Evolutionary conservation across 768 basidiomycete genomes (phyloP).

Genomic region (Psilocybe tampanensis): DNA sequence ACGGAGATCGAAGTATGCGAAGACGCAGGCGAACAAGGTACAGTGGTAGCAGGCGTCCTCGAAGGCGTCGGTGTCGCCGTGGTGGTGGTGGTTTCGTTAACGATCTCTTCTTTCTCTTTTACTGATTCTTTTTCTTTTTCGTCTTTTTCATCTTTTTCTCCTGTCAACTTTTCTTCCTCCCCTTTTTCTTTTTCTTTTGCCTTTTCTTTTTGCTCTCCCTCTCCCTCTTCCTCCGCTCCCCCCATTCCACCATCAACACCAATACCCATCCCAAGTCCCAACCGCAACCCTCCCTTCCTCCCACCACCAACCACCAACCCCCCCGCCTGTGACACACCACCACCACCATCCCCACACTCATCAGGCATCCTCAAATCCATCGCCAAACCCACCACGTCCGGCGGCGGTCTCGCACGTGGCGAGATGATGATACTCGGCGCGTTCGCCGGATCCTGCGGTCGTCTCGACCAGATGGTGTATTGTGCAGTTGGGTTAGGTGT

Average conservation of each 20-base stretch:
- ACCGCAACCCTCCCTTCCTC: neutral
- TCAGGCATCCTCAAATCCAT: constrained; percentile 55
- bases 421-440: constrained; percentile 79
- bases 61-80: constrained; percentile 34
- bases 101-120: neutral
- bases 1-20: constrained; percentile 49
- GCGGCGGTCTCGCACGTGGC: constrained; percentile 61
- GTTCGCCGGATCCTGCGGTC: constrained; percentile 60
- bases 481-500: constrained; percentile 19
- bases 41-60: constrained; percentile 48
- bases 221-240: too few relatives aligned
- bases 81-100: too few relatives aligned
- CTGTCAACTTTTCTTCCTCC: too few relatives aligned
- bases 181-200: neutral
- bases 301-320: too few relatives aligned
- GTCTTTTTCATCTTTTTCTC: too few relatives aligned
- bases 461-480: constrained; percentile 76
- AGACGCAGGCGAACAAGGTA: constrained; percentile 60
- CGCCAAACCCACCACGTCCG: constrained; percentile 57
- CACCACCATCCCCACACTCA: constrained; percentile 3
- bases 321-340: too few relatives aligned
- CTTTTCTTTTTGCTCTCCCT: neutral
- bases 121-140: neutral
- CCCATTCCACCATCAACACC: too few relatives aligned
- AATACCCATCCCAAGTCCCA: neutral